Evolutionary conservation across 2,329 filamentous ascomycete species (phyloP).

Genomic region (Trichoderma koningiopsis): DNA sequence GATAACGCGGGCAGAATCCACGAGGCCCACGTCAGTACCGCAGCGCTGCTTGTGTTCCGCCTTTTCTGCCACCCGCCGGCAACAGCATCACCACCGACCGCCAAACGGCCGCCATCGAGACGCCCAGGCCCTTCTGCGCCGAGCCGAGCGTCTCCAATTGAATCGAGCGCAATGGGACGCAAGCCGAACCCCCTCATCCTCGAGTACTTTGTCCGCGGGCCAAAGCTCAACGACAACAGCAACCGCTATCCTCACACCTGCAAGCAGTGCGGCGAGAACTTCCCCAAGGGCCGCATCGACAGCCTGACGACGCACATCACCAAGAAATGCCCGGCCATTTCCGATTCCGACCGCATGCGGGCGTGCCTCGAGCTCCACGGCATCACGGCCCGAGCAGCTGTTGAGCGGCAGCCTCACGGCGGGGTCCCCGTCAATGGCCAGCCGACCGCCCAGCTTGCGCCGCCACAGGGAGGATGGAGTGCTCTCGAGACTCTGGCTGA

Average conservation of each 20-base stretch:
- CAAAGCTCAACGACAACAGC: conserved; percentile 84
- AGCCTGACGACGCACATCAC: conserved; percentile 78
- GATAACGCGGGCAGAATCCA: conserved; percentile 41
- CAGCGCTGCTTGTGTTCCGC: conserved; percentile 25
- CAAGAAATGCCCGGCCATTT: conserved; percentile 82
- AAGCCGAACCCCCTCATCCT: conserved; percentile 82
- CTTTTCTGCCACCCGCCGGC: conserved; percentile 17
- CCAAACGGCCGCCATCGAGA: conserved; percentile 15
- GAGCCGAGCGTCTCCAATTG: conserved; percentile 33
- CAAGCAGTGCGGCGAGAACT: conserved; percentile 84
- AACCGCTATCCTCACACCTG: conserved; percentile 92
- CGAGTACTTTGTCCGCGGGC: conserved; percentile 84
- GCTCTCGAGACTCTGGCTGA: conserved; percentile 85
- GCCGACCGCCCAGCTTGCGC: conserved; percentile 35
- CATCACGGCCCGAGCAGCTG: conserved; percentile 53
- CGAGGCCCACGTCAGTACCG: conserved; percentile 27
- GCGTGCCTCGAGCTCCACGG: conserved; percentile 73
- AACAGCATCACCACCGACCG: background rate
- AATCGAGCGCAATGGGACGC: conserved; percentile 66
- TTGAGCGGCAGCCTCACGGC: conserved; percentile 36
- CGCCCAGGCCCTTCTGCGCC: conserved; percentile 25
- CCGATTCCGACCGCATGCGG: conserved; percentile 72
- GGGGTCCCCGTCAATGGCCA: conserved; percentile 37
- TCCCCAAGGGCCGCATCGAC: conserved; percentile 86
- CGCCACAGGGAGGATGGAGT: conserved; percentile 69